These are phyloP conservation scores for Pythium phragmiticola DNA, from an alignment of 352 stramenopile species.

Conservation along the genomic window DNA sequence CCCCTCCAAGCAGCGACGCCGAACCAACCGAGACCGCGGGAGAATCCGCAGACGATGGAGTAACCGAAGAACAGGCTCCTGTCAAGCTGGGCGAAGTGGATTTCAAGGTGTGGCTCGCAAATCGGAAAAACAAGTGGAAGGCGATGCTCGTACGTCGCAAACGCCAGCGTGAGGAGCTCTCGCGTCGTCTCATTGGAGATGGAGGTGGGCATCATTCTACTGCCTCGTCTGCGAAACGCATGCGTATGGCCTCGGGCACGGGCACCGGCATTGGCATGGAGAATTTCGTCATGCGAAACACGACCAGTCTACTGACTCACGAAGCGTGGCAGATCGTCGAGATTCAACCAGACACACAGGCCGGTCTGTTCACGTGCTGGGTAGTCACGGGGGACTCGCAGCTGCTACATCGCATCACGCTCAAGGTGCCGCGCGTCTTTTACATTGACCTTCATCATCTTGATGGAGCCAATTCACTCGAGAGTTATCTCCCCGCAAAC, in stretches of 20 bases:
- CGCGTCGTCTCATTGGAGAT: constrained; percentile 42
- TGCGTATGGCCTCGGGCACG: constrained; percentile 13
- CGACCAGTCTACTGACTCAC: constrained; percentile 46
- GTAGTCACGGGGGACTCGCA: constrained; percentile 89
- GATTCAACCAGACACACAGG: constrained; percentile 62
- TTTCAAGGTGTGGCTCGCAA: constrained; percentile 59
- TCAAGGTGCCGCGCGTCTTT: constrained; percentile 71
- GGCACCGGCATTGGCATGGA: constrained; percentile 67
- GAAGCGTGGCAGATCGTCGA: constrained; percentile 84
- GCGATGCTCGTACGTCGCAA: constrained; percentile 52
- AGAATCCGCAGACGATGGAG: constrained; percentile 13
- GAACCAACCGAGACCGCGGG: constrained; percentile 29
- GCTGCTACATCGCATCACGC: constrained; percentile 67
- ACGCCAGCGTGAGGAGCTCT: constrained; percentile 52
- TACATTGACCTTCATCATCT: constrained; percentile 53
- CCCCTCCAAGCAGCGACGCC: constrained; percentile 12
- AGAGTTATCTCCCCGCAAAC: constrained; percentile 20
- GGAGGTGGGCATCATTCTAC: constrained; percentile 12
- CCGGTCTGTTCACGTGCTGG: constrained; percentile 93
- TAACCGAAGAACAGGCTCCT: constrained; percentile 3
- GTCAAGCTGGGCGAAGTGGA: constrained; percentile 62
- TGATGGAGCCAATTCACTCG: constrained; percentile 40
- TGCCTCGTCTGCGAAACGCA: constrained; percentile 8
- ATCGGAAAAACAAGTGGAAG: constrained; percentile 81
- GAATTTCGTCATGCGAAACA: constrained; percentile 70